These are phyloP conservation scores for Peronospora farinosa DNA, from an alignment of 352 stramenopile species.

Conservation along the genomic window DNA sequence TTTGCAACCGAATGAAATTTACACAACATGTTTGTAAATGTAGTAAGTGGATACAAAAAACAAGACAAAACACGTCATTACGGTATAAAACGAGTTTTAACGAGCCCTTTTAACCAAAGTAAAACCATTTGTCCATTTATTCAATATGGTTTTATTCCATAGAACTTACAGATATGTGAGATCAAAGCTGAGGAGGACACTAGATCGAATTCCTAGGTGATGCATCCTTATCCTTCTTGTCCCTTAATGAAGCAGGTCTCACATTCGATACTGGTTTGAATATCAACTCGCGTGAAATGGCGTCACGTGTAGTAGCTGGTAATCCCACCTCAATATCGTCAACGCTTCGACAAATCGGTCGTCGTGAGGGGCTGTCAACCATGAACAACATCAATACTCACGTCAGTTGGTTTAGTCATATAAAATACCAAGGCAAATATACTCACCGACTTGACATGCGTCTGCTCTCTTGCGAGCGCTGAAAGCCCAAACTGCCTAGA, in stretches of 20 bases:
- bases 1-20: no score
- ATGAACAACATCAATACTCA: conserved; percentile 6
- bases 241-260: conserved; percentile 18
- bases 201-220: conserved; percentile 18
- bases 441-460: conserved; percentile 41
- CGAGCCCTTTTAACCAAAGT: no score
- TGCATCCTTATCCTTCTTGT: conserved; percentile 21
- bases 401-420: background rate
- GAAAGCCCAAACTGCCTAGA: conserved; percentile 51
- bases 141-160: no score
- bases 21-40: no score
- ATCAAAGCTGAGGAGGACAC: background rate
- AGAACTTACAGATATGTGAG: no score
- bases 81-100: no score
- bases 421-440: background rate
- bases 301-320: conserved; percentile 41
- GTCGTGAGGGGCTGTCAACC: conserved; percentile 8
- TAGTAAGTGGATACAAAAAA: no score
- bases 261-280: conserved; percentile 67
- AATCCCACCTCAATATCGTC: conserved; percentile 78
- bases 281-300: conserved; percentile 39
- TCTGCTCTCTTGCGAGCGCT: conserved; percentile 44
- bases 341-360: conserved; percentile 40
- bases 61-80: no score
- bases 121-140: no score